A percentile compares a stretch with the other conserved stretches of the same genome.
Conservation (phyloP, 2,329 filamentous ascomycete genomes). For the Chalaropsis ovoidea region DNA sequence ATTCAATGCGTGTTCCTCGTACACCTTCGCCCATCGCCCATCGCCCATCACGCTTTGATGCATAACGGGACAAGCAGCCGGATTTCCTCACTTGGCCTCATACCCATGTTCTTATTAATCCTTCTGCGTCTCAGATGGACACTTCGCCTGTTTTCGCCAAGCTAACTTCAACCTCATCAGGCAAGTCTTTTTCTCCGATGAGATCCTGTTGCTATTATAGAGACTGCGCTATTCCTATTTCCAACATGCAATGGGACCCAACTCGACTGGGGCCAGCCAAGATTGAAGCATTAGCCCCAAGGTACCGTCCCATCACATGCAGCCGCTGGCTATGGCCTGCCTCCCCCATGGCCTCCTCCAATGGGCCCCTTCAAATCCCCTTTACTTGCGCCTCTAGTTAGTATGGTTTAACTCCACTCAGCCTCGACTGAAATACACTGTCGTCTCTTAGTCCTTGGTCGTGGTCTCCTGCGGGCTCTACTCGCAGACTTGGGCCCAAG, state of each 20-base stretch:
- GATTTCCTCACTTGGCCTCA: background rate
- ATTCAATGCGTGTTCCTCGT: background rate
- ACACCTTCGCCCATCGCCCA: background rate
- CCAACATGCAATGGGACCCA: background rate
- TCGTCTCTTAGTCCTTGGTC: background rate
- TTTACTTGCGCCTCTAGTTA: background rate
- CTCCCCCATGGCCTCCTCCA: background rate
- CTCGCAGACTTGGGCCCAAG: background rate
- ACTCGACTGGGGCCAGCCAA: background rate
- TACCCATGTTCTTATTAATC: conserved; percentile 6
- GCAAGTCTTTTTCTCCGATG: conserved; percentile 9
- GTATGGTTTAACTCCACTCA: background rate
- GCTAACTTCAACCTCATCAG: conserved; percentile 5
- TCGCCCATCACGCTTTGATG: background rate
- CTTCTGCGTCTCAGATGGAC: conserved; percentile 11
- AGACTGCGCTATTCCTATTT: conserved; percentile 7
- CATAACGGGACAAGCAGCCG: conserved; percentile 10
- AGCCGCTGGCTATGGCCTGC: background rate
- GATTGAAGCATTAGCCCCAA: background rate
- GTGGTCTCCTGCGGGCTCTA: background rate
- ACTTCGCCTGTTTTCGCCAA: conserved; percentile 16
- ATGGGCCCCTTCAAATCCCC: background rate
- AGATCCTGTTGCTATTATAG: conserved; percentile 12
- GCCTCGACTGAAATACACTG: background rate
- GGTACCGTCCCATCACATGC: conserved; percentile 11